Percentiles rank a stretch among this genome's conserved stretches.
Evolutionary conservation across 371 early-diverging fungal species (phyloP).

Genomic region (Mortierella sp.): DNA sequence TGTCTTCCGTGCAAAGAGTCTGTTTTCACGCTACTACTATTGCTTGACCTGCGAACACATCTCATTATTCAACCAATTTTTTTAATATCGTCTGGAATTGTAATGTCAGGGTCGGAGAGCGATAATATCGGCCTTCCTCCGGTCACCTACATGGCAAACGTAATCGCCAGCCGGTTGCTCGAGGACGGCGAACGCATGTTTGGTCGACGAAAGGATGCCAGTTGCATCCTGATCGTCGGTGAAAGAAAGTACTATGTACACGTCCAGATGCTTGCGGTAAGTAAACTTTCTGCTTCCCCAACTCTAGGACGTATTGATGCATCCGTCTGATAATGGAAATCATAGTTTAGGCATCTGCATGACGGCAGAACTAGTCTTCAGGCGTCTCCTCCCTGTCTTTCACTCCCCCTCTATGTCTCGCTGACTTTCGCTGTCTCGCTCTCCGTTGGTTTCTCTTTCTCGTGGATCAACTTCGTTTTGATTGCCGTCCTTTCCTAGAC

Average conservation of each 20-base stretch:
- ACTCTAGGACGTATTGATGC: neutral
- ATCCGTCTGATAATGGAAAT: too few relatives aligned
- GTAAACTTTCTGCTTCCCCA: neutral
- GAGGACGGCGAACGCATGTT: slow-evolving; percentile 24
- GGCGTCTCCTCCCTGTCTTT: too few relatives aligned
- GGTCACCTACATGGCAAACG: slow-evolving; percentile 25
- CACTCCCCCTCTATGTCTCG: too few relatives aligned
- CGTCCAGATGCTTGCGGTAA: slow-evolving; percentile 44
- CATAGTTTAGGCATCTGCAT: neutral
- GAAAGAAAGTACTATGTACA: slow-evolving; percentile 27
- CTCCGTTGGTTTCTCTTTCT: too few relatives aligned
- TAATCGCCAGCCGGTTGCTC: slow-evolving; percentile 23
- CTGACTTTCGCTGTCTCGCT: too few relatives aligned
- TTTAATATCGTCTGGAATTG: neutral
- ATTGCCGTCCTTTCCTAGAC: too few relatives aligned
- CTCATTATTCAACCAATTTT: neutral
- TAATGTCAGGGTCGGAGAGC: neutral
- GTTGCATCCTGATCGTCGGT: slow-evolving; percentile 31
- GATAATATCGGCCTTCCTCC: slow-evolving; percentile 10
- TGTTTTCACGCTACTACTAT: too few relatives aligned
- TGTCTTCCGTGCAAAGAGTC: too few relatives aligned
- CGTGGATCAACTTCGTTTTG: too few relatives aligned
- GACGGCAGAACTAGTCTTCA: too few relatives aligned
- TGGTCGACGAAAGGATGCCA: slow-evolving; percentile 29
- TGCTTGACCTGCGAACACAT: too few relatives aligned